Conservation (phyloP, 495 filamentous ascomycete genomes). For the Penicillium verhagenii region DNA sequence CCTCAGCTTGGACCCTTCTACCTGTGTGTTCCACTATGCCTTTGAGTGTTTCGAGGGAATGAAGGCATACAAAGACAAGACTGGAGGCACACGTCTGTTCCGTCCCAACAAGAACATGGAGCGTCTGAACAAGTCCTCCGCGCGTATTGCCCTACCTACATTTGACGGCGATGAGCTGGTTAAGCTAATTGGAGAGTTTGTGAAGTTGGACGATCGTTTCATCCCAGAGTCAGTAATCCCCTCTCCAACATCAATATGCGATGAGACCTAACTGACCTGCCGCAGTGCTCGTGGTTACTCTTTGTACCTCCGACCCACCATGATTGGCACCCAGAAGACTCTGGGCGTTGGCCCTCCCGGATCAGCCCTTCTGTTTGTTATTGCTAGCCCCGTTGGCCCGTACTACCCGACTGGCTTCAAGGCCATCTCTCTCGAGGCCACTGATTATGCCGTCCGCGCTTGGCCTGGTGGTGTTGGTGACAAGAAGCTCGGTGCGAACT, state of each 20-base stretch:
- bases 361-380: constrained; percentile 86
- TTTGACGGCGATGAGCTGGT: constrained; percentile 70
- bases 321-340: constrained; percentile 95
- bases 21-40: constrained; percentile 97
- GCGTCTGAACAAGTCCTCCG: constrained; percentile 82
- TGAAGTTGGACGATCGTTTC: constrained; percentile 78
- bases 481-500: constrained; percentile 98
- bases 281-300: constrained; percentile 73
- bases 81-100: constrained; percentile 78
- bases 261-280: background rate
- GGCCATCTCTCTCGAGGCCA: constrained; percentile 89
- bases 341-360: constrained; percentile 89
- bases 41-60: constrained; percentile 98
- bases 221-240: constrained; percentile 64
- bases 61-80: constrained; percentile 90
- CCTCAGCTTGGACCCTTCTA: constrained; percentile 90
- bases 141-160: constrained; percentile 87
- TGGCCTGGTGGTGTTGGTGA: constrained; percentile 97
- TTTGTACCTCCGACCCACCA: constrained; percentile 89
- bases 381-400: constrained; percentile 94
- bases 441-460: constrained; percentile 90
- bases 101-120: constrained; percentile 96
- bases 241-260: background rate
- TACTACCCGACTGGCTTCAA: constrained; percentile 99
- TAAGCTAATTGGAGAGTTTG: constrained; percentile 75